Conservation (phyloP, 2,329 filamentous ascomycete genomes). For the Fusarium sp. region DNA sequence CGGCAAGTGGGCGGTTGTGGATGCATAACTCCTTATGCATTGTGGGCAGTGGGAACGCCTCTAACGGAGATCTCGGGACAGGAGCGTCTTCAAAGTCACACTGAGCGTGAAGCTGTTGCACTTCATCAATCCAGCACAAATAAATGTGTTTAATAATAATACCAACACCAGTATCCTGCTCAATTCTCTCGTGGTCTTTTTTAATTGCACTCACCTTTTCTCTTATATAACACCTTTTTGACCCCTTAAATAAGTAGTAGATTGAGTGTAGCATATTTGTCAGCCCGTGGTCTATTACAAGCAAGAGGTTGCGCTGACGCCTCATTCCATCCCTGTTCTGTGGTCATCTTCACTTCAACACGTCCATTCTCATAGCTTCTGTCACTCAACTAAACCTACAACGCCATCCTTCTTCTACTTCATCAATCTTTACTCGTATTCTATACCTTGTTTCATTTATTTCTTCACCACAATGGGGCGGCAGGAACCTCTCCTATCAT, state of each 20-base stretch:
- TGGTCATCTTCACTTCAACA: slow-evolving; percentile 6
- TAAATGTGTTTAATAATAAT: neutral
- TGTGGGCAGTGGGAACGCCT: neutral
- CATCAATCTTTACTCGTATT: neutral
- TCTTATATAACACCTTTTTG: neutral
- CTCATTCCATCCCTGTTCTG: slow-evolving; percentile 33
- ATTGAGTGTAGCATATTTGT: slow-evolving; percentile 27
- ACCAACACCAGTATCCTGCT: neutral
- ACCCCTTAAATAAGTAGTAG: neutral
- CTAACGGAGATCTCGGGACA: slow-evolving; percentile 7
- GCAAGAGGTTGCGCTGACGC: slow-evolving; percentile 5
- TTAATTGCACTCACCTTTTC: neutral
- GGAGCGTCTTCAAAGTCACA: slow-evolving; percentile 4
- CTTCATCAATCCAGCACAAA: neutral
- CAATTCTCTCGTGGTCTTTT: neutral
- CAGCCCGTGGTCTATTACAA: slow-evolving; percentile 18
- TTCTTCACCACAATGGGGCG: slow-evolving; percentile 35
- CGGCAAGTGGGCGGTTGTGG: neutral
- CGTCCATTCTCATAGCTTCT: neutral
- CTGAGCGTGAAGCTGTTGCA: neutral
- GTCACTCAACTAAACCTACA: neutral
- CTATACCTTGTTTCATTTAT: neutral
- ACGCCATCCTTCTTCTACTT: neutral
- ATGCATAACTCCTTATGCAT: slow-evolving; percentile 13
- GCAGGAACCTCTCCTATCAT: slow-evolving; percentile 40